Evolutionary conservation across 2,329 filamentous ascomycete species (phyloP).

Genomic region (Immersiporthe knoxdaviesiana): DNA sequence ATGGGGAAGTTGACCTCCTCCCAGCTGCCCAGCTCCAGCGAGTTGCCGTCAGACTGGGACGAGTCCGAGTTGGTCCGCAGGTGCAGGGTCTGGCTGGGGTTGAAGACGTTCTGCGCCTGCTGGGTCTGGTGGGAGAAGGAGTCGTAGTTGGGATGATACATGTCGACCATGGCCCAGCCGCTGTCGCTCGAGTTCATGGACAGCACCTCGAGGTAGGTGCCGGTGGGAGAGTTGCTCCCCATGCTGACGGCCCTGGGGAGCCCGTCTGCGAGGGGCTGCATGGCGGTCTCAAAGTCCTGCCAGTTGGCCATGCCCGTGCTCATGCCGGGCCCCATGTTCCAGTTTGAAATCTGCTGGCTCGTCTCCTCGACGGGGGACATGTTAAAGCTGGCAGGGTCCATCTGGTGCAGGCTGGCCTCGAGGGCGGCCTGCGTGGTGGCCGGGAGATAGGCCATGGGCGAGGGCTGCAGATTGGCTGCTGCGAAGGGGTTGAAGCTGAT

Average conservation of each 20-base stretch:
- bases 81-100: slow-evolving; percentile 88
- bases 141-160: slow-evolving; percentile 73
- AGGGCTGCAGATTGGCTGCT: slow-evolving; percentile 55
- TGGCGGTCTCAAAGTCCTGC: slow-evolving; percentile 76
- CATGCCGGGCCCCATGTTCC: slow-evolving; percentile 47
- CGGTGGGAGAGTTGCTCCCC: slow-evolving; percentile 71
- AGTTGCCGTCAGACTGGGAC: slow-evolving; percentile 70
- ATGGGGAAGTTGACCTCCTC: slow-evolving; percentile 78
- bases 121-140: slow-evolving; percentile 61
- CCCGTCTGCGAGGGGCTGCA: slow-evolving; percentile 48
- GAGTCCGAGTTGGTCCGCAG: slow-evolving; percentile 86
- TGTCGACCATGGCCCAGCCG: slow-evolving; percentile 83
- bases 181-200: slow-evolving; percentile 82
- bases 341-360: slow-evolving; percentile 38
- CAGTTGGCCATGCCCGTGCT: slow-evolving; percentile 74
- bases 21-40: slow-evolving; percentile 75
- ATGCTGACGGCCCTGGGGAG: slow-evolving; percentile 49
- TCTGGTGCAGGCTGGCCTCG: slow-evolving; percentile 57
- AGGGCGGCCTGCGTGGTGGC: slow-evolving; percentile 66
- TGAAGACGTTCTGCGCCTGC: slow-evolving; percentile 73
- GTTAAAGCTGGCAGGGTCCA: slow-evolving; percentile 64
- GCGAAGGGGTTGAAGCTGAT: slow-evolving; percentile 59
- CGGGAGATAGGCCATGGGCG: slow-evolving; percentile 63
- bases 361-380: slow-evolving; percentile 61
- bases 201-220: slow-evolving; percentile 82